Evolutionary conservation across 1,284 basidiomycete genomes (phyloP), one percentile per base, ranked within the genome.

Genomic region (Earliella scabrosa): DNA sequence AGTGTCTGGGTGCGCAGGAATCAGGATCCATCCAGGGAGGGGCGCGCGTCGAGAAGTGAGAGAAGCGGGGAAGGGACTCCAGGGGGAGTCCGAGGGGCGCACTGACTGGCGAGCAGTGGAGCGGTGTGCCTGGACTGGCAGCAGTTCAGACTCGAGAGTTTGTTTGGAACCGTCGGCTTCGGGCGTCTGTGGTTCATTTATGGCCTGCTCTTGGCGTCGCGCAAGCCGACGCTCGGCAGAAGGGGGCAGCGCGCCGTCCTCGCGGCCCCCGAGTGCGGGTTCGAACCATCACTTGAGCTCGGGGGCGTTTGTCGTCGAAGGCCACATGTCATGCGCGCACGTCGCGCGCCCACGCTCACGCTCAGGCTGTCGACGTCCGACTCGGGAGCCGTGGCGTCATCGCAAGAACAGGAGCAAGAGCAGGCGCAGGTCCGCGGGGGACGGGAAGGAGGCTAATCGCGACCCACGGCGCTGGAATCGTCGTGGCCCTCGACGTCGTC

Each of bases 221-320:
- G n/a, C 49, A 16, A 27, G 45, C 49, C 54, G 50, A 49, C 20
- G 45, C 54, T 52, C 56, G 50, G 56, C 56, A 52, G 50, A 52
- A 53, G 50, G 50, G n/a, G 3, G 39, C 1, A 21, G 32, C 10
- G 24, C 41, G 29, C 21, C 27, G 18, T 20, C 31, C 31, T 24
- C 13, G 27, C 36, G 45, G 45, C 24, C 24, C 39, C 46, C 46
- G 34, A 23, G 6, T 11, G 31, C 4, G 45, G 31, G 31, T 45
- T 32, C 18, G 23, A 18, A 29, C n/a, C 29, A 40, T 35, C 44
- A 47, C 44, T 46, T 40, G 45, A 53, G 34, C 46, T 20, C 34
- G 21, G n/a, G n/a, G 31, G n/a, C 40, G 20, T 32, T 32, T 40
- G 21, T 24, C n/a, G n/a, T n/a, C n/a, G n/a, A 24, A 21, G 29